These are phyloP conservation scores for Penicillium olsonii DNA, from an alignment of 2,329 filamentous ascomycete species.

Conservation along the genomic window DNA sequence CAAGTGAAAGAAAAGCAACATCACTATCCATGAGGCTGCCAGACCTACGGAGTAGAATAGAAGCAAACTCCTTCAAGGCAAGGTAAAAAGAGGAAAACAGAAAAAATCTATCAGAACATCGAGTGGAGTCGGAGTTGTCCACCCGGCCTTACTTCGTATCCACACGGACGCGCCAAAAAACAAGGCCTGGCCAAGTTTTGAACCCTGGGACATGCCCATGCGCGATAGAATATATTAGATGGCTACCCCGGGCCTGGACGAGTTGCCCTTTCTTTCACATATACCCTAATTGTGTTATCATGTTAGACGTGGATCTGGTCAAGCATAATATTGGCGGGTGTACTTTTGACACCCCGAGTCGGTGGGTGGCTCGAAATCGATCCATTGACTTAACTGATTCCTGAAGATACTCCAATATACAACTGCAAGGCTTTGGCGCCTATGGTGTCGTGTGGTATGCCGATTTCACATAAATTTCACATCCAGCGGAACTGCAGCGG, in stretches of 20 bases:
- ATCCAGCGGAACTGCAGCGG: slow-evolving; percentile 11
- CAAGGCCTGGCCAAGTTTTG: not conserved
- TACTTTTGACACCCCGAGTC: not conserved
- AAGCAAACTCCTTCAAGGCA: no score
- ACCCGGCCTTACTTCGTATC: not conserved
- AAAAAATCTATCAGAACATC: not conserved
- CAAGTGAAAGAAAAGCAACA: not conserved
- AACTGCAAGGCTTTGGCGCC: slow-evolving; percentile 97
- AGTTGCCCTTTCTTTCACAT: no score
- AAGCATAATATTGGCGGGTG: not conserved
- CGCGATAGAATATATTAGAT: not conserved
- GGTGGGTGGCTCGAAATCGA: not conserved
- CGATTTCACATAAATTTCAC: not conserved
- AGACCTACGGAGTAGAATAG: no score
- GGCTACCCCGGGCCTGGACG: no score
- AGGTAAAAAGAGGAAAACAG: no score
- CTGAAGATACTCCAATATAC: slow-evolving; percentile 86
- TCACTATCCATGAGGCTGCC: not conserved
- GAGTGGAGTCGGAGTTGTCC: not conserved
- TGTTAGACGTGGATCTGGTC: not conserved
- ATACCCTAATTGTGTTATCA: no score
- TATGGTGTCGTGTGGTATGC: slow-evolving; percentile 97
- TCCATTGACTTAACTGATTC: not conserved
- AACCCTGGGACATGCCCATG: not conserved
- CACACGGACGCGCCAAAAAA: not conserved